Evolutionary conservation across 768 basidiomycete genomes (phyloP), one percentile per base, ranked within the genome.

Genomic region (Leucocoprinus birnbaumii): DNA sequence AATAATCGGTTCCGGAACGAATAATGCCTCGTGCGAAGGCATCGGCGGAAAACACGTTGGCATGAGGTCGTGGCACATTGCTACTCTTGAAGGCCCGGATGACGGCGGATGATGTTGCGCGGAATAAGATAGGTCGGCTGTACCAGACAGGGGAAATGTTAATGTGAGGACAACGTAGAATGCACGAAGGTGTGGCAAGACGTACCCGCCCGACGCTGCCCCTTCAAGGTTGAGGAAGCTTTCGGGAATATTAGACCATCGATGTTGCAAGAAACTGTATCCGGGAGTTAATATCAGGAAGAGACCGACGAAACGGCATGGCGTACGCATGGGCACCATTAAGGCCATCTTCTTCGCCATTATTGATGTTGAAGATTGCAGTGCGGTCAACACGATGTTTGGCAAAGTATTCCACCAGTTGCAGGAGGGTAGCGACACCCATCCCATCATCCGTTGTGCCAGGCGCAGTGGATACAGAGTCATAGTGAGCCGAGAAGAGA

Each of bases 161-260:
- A 62, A 25, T 27, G n/a, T 38, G 49, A 11, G 48, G 22, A 25
- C 2, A 50, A 44, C 19, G 31, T 3, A 37, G 34, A 31, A 2
- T 26, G 26, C 35, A 3, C 16, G 11, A 31, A 11, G 11, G 31
- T 5, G 11, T 31, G 31, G 31, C 31, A 31, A 14, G 2, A 63
- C 79, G 48, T 61, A 89, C 87, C 90, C 89, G 62, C 89, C 91
- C 1, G 84, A 77, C 10, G 85, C 83, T 2, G 90, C 89, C 13
- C 91, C 91, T 67, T 94, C 91, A 5, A 94, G 76, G 61, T 93
- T 94, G 38, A 94, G 71, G 68, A 94, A 94, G 0, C 78, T 77
- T 22, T 82, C 75, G 0, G 82, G 76, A 22, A 86, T 65, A 25
- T 79, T 80, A 0, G 84, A 78, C 90, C 89, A 92, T 0, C 87